Conservation (phyloP, 192 early-diverging fungal genomes). For the Coemansia sp. region DNA sequence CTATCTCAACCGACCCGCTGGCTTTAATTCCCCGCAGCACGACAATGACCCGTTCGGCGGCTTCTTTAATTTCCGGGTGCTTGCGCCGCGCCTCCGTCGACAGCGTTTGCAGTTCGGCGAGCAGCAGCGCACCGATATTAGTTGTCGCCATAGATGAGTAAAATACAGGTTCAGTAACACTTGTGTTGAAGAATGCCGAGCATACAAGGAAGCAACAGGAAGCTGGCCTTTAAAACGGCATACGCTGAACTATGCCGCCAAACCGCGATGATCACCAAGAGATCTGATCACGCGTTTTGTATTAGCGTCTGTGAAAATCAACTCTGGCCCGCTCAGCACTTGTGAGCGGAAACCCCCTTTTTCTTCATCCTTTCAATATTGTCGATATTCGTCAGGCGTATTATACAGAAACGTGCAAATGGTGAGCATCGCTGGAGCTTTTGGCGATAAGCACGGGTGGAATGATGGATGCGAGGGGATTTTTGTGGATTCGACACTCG, state of each 20-base stretch:
- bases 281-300: conserved; percentile 1
- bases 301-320: neutral
- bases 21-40: conserved; percentile 53
- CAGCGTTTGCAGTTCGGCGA: conserved; percentile 78
- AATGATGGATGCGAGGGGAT: neutral
- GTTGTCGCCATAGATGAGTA: conserved; percentile 19
- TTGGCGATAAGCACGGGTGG: neutral
- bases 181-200: neutral
- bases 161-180: conserved; percentile 4
- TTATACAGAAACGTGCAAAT: conserved; percentile 3
- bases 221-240: neutral
- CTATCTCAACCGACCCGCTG: conserved; percentile 39
- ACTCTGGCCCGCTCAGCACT: neutral
- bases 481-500: neutral
- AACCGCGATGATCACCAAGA: neutral
- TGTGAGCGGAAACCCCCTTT: conserved; percentile 7
- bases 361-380: conserved; percentile 8
- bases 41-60: conserved; percentile 59
- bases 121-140: conserved; percentile 56
- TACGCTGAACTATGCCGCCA: neutral
- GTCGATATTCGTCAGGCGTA: conserved; percentile 7
- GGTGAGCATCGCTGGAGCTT: conserved; percentile 3
- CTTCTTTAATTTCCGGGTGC: conserved; percentile 94
- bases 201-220: neutral
- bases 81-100: conserved; percentile 86